These are phyloP conservation scores for Ceratobasidium sp. DNA, from an alignment of 1,284 basidiomycete species.

Conservation along the genomic window DNA sequence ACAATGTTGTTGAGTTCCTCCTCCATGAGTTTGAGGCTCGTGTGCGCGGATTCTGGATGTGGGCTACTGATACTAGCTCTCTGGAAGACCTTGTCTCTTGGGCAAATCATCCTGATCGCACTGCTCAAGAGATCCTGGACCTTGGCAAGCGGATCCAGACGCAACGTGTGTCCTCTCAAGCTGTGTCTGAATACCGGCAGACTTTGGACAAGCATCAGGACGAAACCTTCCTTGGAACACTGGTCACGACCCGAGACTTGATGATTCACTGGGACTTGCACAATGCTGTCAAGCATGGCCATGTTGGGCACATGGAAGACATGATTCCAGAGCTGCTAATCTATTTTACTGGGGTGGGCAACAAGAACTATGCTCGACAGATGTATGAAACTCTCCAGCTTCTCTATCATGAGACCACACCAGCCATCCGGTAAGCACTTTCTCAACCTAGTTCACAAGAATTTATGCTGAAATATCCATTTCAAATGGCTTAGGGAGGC, in stretches of 20 bases:
- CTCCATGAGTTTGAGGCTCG: background rate
- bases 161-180: background rate
- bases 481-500: too few species aligned
- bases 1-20: conserved; percentile 11
- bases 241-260: background rate
- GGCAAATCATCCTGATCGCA: background rate
- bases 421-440: background rate
- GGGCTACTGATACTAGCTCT: background rate
- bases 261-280: background rate
- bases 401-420: background rate
- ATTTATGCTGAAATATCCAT: background rate
- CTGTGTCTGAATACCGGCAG: background rate
- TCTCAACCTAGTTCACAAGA: background rate
- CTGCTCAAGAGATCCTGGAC: background rate
- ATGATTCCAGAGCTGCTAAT: background rate
- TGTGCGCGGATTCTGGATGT: background rate
- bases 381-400: conserved; percentile 6
- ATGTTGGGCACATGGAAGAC: conserved; percentile 3
- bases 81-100: conserved; percentile 8
- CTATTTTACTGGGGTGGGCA: background rate
- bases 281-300: background rate
- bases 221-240: background rate
- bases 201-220: background rate
- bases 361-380: conserved; percentile 19
- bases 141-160: background rate